These are phyloP conservation scores for Bisporella sp. DNA, from an alignment of 2,329 filamentous ascomycete genomes.

Conservation along the genomic window DNA sequence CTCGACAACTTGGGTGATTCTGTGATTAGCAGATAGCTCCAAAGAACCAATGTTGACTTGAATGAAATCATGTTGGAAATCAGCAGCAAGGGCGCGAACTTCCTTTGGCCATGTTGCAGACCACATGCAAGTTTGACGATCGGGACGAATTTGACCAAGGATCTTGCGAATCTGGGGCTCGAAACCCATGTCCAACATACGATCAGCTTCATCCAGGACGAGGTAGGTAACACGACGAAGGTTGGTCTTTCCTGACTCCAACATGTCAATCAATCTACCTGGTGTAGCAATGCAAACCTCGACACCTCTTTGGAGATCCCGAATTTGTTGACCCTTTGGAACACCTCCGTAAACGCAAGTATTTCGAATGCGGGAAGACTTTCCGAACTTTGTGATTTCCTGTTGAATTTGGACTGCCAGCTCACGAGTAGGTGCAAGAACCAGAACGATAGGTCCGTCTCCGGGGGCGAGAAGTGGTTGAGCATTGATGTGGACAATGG, in stretches of 20 bases:
- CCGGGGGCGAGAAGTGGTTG: constrained; percentile 92
- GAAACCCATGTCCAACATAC: constrained; percentile 99
- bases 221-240: constrained; percentile 96
- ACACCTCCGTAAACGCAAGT: constrained; percentile 99
- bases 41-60: constrained; percentile 98
- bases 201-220: constrained; percentile 96
- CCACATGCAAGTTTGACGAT: constrained; percentile 99
- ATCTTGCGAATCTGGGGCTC: constrained; percentile 99
- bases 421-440: constrained; percentile 94
- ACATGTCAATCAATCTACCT: constrained; percentile 96
- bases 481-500: constrained; percentile 99
- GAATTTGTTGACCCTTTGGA: constrained; percentile 93
- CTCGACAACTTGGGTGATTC: constrained; percentile 96
- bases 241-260: constrained; percentile 97
- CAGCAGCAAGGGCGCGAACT: constrained; percentile 81
- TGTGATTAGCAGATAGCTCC: constrained; percentile 93
- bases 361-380: constrained; percentile 95
- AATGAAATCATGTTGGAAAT: constrained; percentile 93
- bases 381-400: constrained; percentile 97
- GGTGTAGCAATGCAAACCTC: constrained; percentile 98
- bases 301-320: constrained; percentile 88
- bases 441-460: constrained; percentile 92
- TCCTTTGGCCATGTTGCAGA: constrained; percentile 99
- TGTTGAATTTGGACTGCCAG: constrained; percentile 97
- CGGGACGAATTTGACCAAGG: constrained; percentile 91